A percentile compares a stretch with the other conserved stretches of the same genome.
Evolutionary conservation across 2,329 filamentous ascomycete species (phyloP).

Genomic region (Aspergillus tanneri): DNA sequence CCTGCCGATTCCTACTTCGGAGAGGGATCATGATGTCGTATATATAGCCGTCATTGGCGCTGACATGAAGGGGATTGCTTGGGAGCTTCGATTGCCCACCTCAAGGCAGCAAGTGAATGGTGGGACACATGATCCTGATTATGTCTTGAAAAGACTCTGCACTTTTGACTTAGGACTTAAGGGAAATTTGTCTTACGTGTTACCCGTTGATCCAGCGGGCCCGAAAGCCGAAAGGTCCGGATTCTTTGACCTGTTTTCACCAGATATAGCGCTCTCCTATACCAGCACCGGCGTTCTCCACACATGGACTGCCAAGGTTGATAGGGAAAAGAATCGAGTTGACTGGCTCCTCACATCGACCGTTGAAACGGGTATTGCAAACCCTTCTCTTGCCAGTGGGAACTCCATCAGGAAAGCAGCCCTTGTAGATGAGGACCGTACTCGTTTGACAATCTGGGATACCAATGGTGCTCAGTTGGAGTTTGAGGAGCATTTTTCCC

Average conservation of each 20-base stretch:
- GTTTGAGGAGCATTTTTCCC: constrained; percentile 71
- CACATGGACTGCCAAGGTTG: constrained; percentile 81
- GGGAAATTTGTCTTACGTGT: constrained; percentile 57
- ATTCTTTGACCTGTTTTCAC: constrained; percentile 81
- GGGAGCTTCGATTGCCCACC: constrained; percentile 68
- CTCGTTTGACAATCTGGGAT: constrained; percentile 86
- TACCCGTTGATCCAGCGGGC: constrained; percentile 85
- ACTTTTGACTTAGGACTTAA: constrained; percentile 64
- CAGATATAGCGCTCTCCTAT: constrained; percentile 83
- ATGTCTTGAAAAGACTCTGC: constrained; percentile 64
- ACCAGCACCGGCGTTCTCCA: constrained; percentile 71
- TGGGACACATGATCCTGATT: constrained; percentile 34
- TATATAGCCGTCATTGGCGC: constrained; percentile 83
- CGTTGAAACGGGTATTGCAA: constrained; percentile 72
- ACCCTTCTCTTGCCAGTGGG: constrained; percentile 76
- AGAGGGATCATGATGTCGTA: constrained; percentile 55
- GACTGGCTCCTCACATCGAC: constrained; percentile 82
- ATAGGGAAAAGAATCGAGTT: constrained; percentile 58
- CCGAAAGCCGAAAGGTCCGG: constrained; percentile 68
- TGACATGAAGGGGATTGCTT: constrained; percentile 74
- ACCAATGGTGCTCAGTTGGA: constrained; percentile 78
- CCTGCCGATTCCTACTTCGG: constrained; percentile 64
- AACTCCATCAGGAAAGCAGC: constrained; percentile 86
- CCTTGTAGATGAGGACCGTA: constrained; percentile 70
- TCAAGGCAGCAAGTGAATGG: constrained; percentile 27